These are phyloP conservation scores for Colletotrichum neosansevieriae DNA, from an alignment of 2,329 filamentous ascomycete genomes.

Conservation along the genomic window DNA sequence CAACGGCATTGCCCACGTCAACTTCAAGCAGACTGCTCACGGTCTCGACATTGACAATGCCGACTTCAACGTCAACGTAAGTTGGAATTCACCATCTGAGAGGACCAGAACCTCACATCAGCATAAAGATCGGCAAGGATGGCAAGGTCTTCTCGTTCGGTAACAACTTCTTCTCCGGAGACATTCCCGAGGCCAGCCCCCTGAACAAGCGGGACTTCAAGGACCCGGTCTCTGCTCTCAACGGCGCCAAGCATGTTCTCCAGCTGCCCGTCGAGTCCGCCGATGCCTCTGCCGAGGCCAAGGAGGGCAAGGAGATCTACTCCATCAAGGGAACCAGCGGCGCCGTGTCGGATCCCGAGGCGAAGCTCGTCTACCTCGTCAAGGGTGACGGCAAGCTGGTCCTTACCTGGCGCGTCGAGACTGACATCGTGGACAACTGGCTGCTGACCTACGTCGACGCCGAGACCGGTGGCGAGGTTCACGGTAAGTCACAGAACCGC, in stretches of 20 bases:
- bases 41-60: conserved; percentile 67
- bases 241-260: conserved; percentile 52
- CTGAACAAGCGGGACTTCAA: conserved; percentile 55
- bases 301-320: conserved; percentile 47
- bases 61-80: conserved; percentile 67
- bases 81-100: conserved; percentile 40
- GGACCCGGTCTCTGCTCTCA: conserved; percentile 59
- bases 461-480: conserved; percentile 54
- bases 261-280: conserved; percentile 48
- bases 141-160: conserved; percentile 66
- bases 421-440: conserved; percentile 63
- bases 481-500: conserved; percentile 45
- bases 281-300: conserved; percentile 45
- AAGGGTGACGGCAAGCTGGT: conserved; percentile 57
- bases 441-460: conserved; percentile 66
- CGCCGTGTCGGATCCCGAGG: conserved; percentile 61
- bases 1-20: conserved; percentile 65
- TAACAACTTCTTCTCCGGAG: conserved; percentile 58
- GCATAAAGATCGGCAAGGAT: conserved; percentile 56
- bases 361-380: conserved; percentile 63
- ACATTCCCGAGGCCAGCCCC: conserved; percentile 53
- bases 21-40: conserved; percentile 66
- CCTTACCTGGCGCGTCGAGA: conserved; percentile 65
- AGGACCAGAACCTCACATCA: neutral
- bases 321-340: conserved; percentile 59